These are phyloP conservation scores for Elongisporangium anandrum DNA, from an alignment of 352 stramenopile genomes.

Conservation along the genomic window DNA sequence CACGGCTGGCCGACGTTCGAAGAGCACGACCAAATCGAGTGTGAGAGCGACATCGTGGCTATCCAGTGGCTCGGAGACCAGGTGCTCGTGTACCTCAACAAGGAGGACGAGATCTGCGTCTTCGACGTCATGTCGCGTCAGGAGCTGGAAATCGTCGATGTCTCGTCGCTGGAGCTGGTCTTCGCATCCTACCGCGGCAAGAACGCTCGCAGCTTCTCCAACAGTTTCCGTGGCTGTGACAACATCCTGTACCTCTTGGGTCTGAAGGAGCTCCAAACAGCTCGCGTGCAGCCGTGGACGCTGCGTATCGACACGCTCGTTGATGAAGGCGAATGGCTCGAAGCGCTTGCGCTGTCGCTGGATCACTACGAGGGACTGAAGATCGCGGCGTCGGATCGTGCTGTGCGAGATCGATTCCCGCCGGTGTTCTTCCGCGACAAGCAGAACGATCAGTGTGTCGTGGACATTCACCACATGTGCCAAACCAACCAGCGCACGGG, in stretches of 20 bases:
- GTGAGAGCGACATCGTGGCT: conserved; percentile 86
- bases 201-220: conserved; percentile 76
- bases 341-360: conserved; percentile 93
- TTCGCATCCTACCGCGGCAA: conserved; percentile 91
- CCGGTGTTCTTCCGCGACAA: conserved; percentile 87
- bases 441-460: conserved; percentile 87
- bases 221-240: conserved; percentile 91
- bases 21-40: conserved; percentile 91
- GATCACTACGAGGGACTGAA: conserved; percentile 95
- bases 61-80: conserved; percentile 96
- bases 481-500: conserved; percentile 86
- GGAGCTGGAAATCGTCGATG: conserved; percentile 93
- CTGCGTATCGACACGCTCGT: conserved; percentile 93
- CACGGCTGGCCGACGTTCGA: conserved; percentile 94
- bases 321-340: conserved; percentile 95
- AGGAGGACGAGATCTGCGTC: conserved; percentile 95
- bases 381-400: conserved; percentile 67
- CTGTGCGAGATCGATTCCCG: conserved; percentile 80
- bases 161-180: conserved; percentile 91
- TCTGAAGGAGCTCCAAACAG: conserved; percentile 89
- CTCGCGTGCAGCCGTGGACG: conserved; percentile 90
- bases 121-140: conserved; percentile 96
- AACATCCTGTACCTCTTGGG: conserved; percentile 92
- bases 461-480: conserved; percentile 89
- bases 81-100: conserved; percentile 93